Percentiles rank a stretch among this genome's conserved stretches.
Conservation (phyloP, 257 asterid species). For the Henckelia pumila region DNA sequence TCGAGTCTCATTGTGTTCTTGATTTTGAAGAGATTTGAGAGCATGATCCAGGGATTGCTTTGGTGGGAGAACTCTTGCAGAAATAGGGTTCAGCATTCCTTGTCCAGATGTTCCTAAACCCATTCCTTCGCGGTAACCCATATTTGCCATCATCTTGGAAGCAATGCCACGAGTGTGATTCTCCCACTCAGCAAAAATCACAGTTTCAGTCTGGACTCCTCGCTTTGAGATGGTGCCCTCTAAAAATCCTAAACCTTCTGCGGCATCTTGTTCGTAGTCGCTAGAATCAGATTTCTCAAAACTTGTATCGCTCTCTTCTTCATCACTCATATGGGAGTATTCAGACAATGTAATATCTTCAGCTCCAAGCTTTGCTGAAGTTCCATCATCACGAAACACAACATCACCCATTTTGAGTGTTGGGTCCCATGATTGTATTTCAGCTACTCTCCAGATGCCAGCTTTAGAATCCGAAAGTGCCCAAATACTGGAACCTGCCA, state of each 20-base stretch:
- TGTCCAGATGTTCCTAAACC: slow-evolving; percentile 95
- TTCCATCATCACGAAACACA: slow-evolving; percentile 75
- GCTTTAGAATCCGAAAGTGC: slow-evolving; percentile 57
- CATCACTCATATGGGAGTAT: slow-evolving; percentile 56
- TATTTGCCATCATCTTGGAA: slow-evolving; percentile 96
- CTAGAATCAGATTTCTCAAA: slow-evolving; percentile 56
- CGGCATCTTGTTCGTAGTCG: slow-evolving; percentile 51
- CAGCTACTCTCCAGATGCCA: slow-evolving; percentile 91
- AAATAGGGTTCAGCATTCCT: slow-evolving; percentile 75
- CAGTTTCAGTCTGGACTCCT: slow-evolving; percentile 86
- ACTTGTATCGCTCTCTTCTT: slow-evolving; percentile 55
- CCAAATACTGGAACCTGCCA: slow-evolving; percentile 82
- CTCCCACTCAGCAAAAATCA: slow-evolving; percentile 90
- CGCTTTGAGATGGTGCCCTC: slow-evolving; percentile 48
- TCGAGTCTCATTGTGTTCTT: slow-evolving; percentile 35
- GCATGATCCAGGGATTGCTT: slow-evolving; percentile 87
- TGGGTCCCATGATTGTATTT: slow-evolving; percentile 83
- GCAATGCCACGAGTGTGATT: slow-evolving; percentile 97
- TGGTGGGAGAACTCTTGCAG: slow-evolving; percentile 67
- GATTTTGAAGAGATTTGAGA: slow-evolving; percentile 37
- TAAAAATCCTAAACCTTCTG: slow-evolving; percentile 70
- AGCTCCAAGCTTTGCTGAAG: slow-evolving; percentile 58
- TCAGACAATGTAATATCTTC: slow-evolving; percentile 62
- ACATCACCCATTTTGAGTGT: slow-evolving; percentile 53
- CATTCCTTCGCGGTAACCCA: slow-evolving; percentile 99